These are phyloP conservation scores for Trichophyton rubrum DNA, from an alignment of 2,329 filamentous ascomycete species.

Conservation along the genomic window DNA sequence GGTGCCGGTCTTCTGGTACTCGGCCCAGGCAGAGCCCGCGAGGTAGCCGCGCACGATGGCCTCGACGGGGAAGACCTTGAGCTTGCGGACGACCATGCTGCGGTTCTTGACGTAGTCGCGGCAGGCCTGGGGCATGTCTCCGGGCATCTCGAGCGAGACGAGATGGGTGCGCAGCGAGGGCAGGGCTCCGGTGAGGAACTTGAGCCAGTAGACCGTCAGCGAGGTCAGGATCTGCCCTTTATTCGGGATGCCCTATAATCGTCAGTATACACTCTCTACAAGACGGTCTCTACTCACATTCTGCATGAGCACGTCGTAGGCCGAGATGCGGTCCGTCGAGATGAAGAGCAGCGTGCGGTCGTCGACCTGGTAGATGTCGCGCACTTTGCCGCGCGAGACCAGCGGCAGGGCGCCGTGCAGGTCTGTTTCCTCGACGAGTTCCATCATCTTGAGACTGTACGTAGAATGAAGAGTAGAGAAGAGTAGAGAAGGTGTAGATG, in stretches of 20 bases:
- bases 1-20: constrained; percentile 61
- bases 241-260: constrained; percentile 54
- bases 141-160: constrained; percentile 45
- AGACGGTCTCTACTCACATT: too few relatives aligned
- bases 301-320: constrained; percentile 81
- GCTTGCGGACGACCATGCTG: constrained; percentile 63
- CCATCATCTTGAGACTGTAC: background rate
- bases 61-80: constrained; percentile 66
- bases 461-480: too few relatives aligned
- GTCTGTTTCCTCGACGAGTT: constrained; percentile 25
- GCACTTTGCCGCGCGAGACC: constrained; percentile 59
- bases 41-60: constrained; percentile 84
- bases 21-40: constrained; percentile 70
- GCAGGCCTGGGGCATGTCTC: constrained; percentile 36
- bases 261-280: constrained; percentile 35
- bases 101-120: constrained; percentile 47
- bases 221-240: constrained; percentile 57
- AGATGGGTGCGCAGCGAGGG: constrained; percentile 53
- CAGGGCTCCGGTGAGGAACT: constrained; percentile 43
- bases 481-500: too few relatives aligned
- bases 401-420: constrained; percentile 35
- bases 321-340: constrained; percentile 81
- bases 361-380: constrained; percentile 66
- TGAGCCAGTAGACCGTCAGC: constrained; percentile 58
- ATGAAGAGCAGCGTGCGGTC: constrained; percentile 64